Conservation (phyloP, 768 basidiomycete species). For the Xerocomellus dryophilus region DNA sequence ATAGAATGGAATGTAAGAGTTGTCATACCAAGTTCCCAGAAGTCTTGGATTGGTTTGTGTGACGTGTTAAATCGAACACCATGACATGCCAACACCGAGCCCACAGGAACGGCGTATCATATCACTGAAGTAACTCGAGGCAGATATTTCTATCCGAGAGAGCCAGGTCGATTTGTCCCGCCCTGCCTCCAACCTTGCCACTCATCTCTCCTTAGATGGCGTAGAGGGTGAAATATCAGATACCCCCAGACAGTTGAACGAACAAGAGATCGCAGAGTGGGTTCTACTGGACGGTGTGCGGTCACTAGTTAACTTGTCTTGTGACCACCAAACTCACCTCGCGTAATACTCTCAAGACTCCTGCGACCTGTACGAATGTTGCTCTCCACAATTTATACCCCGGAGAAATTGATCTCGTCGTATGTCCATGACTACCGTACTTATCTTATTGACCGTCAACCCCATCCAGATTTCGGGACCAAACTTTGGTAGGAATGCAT, state of each 20-base stretch:
- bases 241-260: slow-evolving; percentile 60
- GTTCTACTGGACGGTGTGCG: slow-evolving; percentile 80
- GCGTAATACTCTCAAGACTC: slow-evolving; percentile 51
- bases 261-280: slow-evolving; percentile 86
- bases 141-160: slow-evolving; percentile 71
- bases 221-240: slow-evolving; percentile 66
- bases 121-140: slow-evolving; percentile 72
- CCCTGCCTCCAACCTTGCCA: background rate
- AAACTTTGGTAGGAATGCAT: slow-evolving; percentile 82
- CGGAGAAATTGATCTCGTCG: slow-evolving; percentile 85
- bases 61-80: background rate
- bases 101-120: slow-evolving; percentile 72
- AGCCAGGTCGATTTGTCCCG: slow-evolving; percentile 39
- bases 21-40: slow-evolving; percentile 76
- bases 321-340: slow-evolving; percentile 5
- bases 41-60: slow-evolving; percentile 79
- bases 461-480: slow-evolving; percentile 71
- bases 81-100: background rate
- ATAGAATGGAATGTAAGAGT: slow-evolving; percentile 79
- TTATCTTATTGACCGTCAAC: background rate
- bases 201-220: slow-evolving; percentile 36
- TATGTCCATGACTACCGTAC: slow-evolving; percentile 33
- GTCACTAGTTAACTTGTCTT: slow-evolving; percentile 19
- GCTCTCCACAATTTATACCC: slow-evolving; percentile 87
- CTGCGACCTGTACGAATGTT: slow-evolving; percentile 90